Evolutionary conservation across 148 eudicot species (phyloP), one percentile per base, ranked within the genome.

Genomic region (Fagopyrum homotropicum): DNA sequence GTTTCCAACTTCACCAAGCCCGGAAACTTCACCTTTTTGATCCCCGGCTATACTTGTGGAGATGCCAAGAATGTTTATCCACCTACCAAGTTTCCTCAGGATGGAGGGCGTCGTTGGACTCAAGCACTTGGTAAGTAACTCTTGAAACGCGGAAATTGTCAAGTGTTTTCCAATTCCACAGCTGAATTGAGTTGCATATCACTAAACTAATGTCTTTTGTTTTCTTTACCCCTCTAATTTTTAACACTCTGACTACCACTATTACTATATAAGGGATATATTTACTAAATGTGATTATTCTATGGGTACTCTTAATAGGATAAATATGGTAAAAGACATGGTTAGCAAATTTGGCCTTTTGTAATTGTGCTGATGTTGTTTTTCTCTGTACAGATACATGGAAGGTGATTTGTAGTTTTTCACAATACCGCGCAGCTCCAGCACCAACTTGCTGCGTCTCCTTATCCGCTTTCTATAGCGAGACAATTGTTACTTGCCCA

Each of bases 401-500:
- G 81, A 89, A 78, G 45, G 88, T 89, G 78, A 86, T 79, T 26
- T 93, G 98, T 60, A 78, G 82, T 15, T 93, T 86, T 75, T 90
- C 98, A 7, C 96, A 90, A 76, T 93, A 90, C 55, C 75, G 70
- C 66, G 93, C 96, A 73, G 78, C 93, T 4, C 57, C 83, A 9
- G 77, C 89, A 12, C 98, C 98, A 45, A 89, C 84, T 17, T 93
- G 98, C 60, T 93, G 98, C 71, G 96, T 93, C 69, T 93, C 98
- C n/a, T 79, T 93, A 61, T 93, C 98, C 45, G 84, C 98, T 12
- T 93, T 93, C 81, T 93, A 93, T 77, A 88, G 82, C 22, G 69
- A 77, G 10, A 79, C 88, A 17, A 89, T 90, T 50, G 79, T 90
- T 10, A 79, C 80, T 17, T 93, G 96, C 81, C 96, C 86, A 9